Conservation (phyloP, 2,329 filamentous ascomycete genomes). For the Cryphonectria japonica region DNA sequence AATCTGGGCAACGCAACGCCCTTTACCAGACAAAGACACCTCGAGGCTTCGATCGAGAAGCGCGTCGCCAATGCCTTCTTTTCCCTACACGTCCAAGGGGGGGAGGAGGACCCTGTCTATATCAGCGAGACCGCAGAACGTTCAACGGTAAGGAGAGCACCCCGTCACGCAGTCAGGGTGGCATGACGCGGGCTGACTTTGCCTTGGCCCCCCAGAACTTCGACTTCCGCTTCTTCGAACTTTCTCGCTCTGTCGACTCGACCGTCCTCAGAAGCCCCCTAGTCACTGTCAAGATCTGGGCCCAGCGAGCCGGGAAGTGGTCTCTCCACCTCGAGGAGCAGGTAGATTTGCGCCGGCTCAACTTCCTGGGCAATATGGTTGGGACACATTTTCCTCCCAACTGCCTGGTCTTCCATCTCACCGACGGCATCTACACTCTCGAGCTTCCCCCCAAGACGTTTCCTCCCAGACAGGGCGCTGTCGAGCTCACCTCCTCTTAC, state of each 20-base stretch:
- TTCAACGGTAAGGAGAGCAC: slow-evolving; percentile 60
- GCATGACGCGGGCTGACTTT: slow-evolving; percentile 27
- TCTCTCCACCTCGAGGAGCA: slow-evolving; percentile 71
- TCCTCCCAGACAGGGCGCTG: slow-evolving; percentile 57
- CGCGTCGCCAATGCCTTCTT: slow-evolving; percentile 89
- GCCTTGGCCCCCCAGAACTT: slow-evolving; percentile 64
- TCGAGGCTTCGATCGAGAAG: slow-evolving; percentile 73
- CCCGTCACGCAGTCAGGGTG: not conserved
- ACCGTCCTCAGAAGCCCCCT: slow-evolving; percentile 66
- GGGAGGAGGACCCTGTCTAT: slow-evolving; percentile 74
- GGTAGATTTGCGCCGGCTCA: slow-evolving; percentile 72
- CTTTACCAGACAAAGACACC: slow-evolving; percentile 67
- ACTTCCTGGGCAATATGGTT: slow-evolving; percentile 76
- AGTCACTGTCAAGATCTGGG: slow-evolving; percentile 76
- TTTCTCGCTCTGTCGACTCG: slow-evolving; percentile 63
- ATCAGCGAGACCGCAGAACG: slow-evolving; percentile 80
- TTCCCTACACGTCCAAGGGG: slow-evolving; percentile 71
- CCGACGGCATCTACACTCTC: slow-evolving; percentile 84
- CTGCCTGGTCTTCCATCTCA: slow-evolving; percentile 81
- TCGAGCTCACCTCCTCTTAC: slow-evolving; percentile 74
- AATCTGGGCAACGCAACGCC: slow-evolving; percentile 52
- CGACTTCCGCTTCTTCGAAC: slow-evolving; percentile 83
- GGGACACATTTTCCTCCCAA: slow-evolving; percentile 78
- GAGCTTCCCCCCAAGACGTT: slow-evolving; percentile 61
- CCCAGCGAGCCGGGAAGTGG: slow-evolving; percentile 59